Evolutionary conservation across 306 rosid genomes (phyloP).

Genomic region (Trifolium repens): DNA sequence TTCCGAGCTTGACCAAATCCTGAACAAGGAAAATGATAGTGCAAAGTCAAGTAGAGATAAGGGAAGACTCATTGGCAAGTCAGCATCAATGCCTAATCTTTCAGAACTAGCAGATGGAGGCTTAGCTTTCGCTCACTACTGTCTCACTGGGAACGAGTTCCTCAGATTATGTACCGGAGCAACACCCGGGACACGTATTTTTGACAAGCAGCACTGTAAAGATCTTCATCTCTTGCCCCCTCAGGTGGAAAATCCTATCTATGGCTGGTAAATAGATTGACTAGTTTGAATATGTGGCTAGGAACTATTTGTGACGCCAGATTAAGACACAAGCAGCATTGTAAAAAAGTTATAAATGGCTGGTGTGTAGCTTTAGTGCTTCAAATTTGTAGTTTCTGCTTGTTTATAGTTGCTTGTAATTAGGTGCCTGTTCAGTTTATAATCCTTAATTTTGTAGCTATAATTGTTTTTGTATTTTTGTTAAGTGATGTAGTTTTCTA

Average conservation of each 20-base stretch:
- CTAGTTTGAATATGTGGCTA: constrained; percentile 8
- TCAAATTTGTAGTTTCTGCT: constrained; percentile 38
- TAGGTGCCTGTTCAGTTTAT: constrained; percentile 45
- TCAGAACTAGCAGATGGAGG: constrained; percentile 79
- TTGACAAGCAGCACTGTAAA: constrained; percentile 84
- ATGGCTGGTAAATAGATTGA: constrained; percentile 73
- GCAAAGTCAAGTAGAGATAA: constrained; percentile 39
- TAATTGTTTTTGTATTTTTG: constrained; percentile 32
- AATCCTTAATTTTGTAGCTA: constrained; percentile 39
- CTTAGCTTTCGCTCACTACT: constrained; percentile 91
- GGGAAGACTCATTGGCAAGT: constrained; percentile 48
- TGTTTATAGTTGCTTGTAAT: constrained; percentile 40
- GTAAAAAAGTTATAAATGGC: constrained; percentile 64
- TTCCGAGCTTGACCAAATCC: constrained; percentile 75
- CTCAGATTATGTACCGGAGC: constrained; percentile 89
- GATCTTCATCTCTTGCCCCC: constrained; percentile 88
- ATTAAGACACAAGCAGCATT: constrained; percentile 61
- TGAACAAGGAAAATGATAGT: constrained; percentile 51
- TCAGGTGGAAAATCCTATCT: constrained; percentile 83
- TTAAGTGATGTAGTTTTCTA: constrained; percentile 33
- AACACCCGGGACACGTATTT: constrained; percentile 87
- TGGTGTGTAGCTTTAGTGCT: constrained; percentile 52
- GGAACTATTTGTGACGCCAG: constrained; percentile 51
- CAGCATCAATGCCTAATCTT: constrained; percentile 68
- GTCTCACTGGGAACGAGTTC: constrained; percentile 87